Base-by-base conservation (phyloP, 352 stramenopile species). In the Phytophthora sojae region DNA sequence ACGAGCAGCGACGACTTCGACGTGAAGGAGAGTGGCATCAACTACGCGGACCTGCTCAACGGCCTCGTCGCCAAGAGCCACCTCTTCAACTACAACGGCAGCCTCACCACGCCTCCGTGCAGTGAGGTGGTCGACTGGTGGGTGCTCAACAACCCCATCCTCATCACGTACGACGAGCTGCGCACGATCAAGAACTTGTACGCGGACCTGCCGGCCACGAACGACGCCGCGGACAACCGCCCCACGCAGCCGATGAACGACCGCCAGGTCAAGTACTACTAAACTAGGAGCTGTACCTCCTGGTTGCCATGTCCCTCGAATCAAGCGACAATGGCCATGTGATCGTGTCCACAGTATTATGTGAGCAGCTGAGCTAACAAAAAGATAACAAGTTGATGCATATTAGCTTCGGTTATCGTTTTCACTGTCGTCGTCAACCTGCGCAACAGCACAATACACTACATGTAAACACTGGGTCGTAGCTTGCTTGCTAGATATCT, bases 21-120 rank as follows among this genome's bases (percentile, higher is more conserved):
- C 47, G 51, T 90, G 14, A 42, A 74, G 74, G 81, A 80, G 7
- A 60, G n/a, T 3, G 68, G 57, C 69, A 32, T 86, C 67, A 85
- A 85, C 71, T 92, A 92, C 62, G 82, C 86, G 1, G 76, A 92
- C 32, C 9, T 88, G 62, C 67, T 92, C 25, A 88, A 80, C 42
- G 54, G 57, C 6, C 65, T 87, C n/a, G 73, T 92, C 8, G 54
- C 64, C n/a, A 79, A 72, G 39, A 90, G 79, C 61, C 79, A 89
- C 58, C 37, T 93, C 21, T 88, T 90, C 73, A 86, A 88, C 71
- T 89, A 91, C 71, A 71, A 64, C n/a, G 83, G 83, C 23, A 88
- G 79, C 25, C 63, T 91, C 17, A 91, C 83, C 15, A 89, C 83
- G 25, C 83, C 83, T 8, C 77, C 77, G 29, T 91, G 83, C 70